Evolutionary conservation across 768 basidiomycete genomes (phyloP).

Genomic region (Phallus indusiatus): DNA sequence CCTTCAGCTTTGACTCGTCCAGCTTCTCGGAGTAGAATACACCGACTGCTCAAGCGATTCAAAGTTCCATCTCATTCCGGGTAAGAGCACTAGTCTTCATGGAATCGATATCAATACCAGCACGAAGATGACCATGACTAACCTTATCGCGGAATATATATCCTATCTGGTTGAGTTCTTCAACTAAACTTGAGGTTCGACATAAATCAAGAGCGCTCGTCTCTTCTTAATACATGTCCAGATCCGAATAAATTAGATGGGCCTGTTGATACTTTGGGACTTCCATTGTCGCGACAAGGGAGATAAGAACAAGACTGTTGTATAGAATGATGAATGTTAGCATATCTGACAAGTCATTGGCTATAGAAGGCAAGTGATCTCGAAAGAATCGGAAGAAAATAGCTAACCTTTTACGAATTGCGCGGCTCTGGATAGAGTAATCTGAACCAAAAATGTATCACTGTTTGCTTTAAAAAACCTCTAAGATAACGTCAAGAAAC

Average conservation of each 20-base stretch:
- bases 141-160: slow-evolving; percentile 87
- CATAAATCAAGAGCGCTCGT: slow-evolving; percentile 97
- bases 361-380: slow-evolving; percentile 10
- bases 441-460: slow-evolving; percentile 79
- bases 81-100: slow-evolving; percentile 77
- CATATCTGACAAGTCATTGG: slow-evolving; percentile 52
- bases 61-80: slow-evolving; percentile 97
- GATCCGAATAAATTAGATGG: slow-evolving; percentile 90
- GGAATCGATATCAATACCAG: too few relatives aligned
- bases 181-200: slow-evolving; percentile 95
- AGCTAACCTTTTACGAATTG: slow-evolving; percentile 71
- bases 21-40: slow-evolving; percentile 84
- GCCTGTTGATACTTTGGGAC: slow-evolving; percentile 99
- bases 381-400: too few relatives aligned
- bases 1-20: slow-evolving; percentile 73
- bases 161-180: slow-evolving; percentile 97
- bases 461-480: slow-evolving; percentile 81
- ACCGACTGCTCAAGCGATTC: slow-evolving; percentile 81
- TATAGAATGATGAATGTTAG: slow-evolving; percentile 97
- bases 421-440: slow-evolving; percentile 53
- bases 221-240: slow-evolving; percentile 95
- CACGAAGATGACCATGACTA: background rate
- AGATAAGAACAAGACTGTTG: slow-evolving; percentile 98
- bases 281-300: slow-evolving; percentile 98
- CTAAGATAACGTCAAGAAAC: slow-evolving; percentile 18